These are phyloP conservation scores for Pleurotus pulmonarius DNA, from an alignment of 768 basidiomycete genomes.

Conservation along the genomic window DNA sequence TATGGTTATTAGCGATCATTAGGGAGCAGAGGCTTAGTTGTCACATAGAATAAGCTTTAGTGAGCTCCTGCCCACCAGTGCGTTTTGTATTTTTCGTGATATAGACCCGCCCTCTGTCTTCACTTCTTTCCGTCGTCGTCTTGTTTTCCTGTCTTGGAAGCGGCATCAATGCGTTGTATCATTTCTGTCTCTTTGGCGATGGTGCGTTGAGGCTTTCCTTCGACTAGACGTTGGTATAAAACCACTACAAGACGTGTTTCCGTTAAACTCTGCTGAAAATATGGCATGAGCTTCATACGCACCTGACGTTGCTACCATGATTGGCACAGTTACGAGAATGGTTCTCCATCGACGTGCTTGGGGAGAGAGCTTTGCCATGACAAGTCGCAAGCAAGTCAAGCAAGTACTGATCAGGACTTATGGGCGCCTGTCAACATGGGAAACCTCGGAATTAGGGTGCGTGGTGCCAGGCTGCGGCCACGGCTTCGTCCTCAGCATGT, in stretches of 20 bases:
- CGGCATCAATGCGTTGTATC: not conserved
- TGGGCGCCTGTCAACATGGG: not conserved
- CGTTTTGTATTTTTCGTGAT: not conserved
- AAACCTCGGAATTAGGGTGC: not conserved
- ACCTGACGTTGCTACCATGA: slow-evolving; percentile 66
- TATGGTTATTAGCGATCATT: slow-evolving; percentile 5
- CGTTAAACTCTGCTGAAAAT: slow-evolving; percentile 2
- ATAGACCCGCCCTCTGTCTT: slow-evolving; percentile 8
- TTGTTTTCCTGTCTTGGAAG: not conserved
- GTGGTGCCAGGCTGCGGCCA: not conserved
- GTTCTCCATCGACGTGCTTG: slow-evolving; percentile 38
- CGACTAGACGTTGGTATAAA: slow-evolving; percentile 61
- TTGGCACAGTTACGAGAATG: slow-evolving; percentile 60
- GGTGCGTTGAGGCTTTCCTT: slow-evolving; percentile 24
- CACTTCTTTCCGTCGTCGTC: not conserved
- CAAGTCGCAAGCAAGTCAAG: too few relatives aligned
- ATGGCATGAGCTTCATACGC: slow-evolving; percentile 19
- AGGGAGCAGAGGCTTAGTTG: not conserved
- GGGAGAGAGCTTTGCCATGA: slow-evolving; percentile 20
- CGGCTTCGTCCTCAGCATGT: not conserved
- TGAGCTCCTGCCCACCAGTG: slow-evolving; percentile 1
- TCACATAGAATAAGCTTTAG: not conserved
- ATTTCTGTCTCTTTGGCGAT: slow-evolving; percentile 36
- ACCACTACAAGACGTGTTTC: slow-evolving; percentile 40
- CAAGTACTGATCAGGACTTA: too few relatives aligned